These are phyloP conservation scores for Brasenia schreberi DNA, from an alignment of 164 flowering plant species.

Conservation along the genomic window DNA sequence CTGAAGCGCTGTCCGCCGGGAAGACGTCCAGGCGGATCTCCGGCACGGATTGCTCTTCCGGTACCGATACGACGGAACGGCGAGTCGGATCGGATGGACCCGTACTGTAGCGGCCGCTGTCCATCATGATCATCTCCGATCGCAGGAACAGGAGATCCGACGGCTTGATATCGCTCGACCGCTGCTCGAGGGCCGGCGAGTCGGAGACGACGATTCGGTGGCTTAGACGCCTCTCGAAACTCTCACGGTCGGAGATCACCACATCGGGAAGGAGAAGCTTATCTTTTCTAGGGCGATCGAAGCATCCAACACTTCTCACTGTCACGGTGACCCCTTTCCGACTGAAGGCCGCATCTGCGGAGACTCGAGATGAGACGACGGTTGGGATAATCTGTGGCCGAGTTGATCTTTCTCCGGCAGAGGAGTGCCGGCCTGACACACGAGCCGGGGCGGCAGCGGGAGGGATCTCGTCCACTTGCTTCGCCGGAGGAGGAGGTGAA, in stretches of 20 bases:
- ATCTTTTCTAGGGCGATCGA: constrained; percentile 47
- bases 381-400: neutral
- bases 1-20: neutral
- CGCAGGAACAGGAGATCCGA: constrained; percentile 54
- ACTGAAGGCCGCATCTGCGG: neutral
- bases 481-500: neutral
- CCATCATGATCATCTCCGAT: constrained; percentile 59
- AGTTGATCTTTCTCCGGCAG: constrained; percentile 51
- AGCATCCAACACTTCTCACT: constrained; percentile 26
- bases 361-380: neutral
- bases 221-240: constrained; percentile 33
- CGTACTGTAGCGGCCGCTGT: constrained; percentile 16
- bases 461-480: neutral
- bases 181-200: constrained; percentile 8
- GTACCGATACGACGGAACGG: neutral
- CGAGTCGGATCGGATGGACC: neutral
- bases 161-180: constrained; percentile 78
- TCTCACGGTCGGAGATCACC: constrained; percentile 7
- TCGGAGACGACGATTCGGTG: constrained; percentile 53
- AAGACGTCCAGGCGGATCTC: neutral
- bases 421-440: constrained; percentile 58
- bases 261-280: constrained; percentile 24
- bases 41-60: neutral
- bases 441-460: constrained; percentile 9
- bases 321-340: neutral